phyloP scores from a whole-genome alignment of 306 rosid genomes.

The Dryas alaskensis region DNA sequence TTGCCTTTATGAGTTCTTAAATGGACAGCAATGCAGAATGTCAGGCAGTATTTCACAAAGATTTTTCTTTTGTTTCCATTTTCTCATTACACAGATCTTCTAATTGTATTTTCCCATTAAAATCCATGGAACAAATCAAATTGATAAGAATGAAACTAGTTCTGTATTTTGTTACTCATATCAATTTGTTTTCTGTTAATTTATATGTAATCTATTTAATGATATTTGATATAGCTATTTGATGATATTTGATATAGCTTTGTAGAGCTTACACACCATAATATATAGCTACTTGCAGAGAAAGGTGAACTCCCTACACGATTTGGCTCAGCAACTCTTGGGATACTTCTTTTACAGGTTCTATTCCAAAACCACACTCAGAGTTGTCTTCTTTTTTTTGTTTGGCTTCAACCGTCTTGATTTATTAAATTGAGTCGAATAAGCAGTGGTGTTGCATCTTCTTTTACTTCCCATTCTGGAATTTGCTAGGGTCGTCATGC shows the following conservation, averaged over 20 bases:
- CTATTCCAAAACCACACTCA: background rate
- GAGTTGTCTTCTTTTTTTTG: constrained; percentile 11
- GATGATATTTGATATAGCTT: constrained; percentile 12
- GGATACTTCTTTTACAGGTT: constrained; percentile 97
- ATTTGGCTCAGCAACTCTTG: constrained; percentile 96
- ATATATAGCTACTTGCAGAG: constrained; percentile 94
- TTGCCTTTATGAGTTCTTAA: background rate
- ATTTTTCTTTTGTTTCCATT: background rate
- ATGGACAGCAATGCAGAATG: background rate
- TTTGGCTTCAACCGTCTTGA: constrained; percentile 19
- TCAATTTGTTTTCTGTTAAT: constrained; percentile 2
- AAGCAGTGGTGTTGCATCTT: constrained; percentile 11
- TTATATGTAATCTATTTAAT: constrained; percentile 18
- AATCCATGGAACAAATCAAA: background rate
- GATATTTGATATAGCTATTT: constrained; percentile 26
- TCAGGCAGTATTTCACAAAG: background rate
- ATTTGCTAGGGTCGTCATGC: constrained; percentile 28
- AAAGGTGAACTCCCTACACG: constrained; percentile 98
- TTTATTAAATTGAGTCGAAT: constrained; percentile 20
- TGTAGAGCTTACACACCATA: constrained; percentile 33
- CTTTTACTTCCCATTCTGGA: constrained; percentile 31
- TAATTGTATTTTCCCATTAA: background rate
- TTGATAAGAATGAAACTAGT: background rate
- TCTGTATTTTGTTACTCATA: background rate
- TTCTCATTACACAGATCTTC: background rate